phyloP scores from a whole-genome alignment of 1,284 basidiomycete species.

The Xerocomus cyaneibrunnescens region DNA sequence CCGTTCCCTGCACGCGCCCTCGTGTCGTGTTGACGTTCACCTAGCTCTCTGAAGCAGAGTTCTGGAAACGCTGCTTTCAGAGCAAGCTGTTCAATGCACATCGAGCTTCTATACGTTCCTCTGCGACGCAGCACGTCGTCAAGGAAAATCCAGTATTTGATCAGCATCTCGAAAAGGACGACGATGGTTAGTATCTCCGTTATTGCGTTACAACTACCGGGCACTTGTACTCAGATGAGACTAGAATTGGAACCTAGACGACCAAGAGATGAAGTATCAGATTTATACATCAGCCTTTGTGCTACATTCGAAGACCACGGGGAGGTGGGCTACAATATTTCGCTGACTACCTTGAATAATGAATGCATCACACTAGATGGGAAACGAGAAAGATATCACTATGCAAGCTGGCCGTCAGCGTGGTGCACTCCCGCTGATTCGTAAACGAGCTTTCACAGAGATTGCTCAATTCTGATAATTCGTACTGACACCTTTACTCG shows the following conservation, averaged over 20 bases:
- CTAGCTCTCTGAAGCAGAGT: slow-evolving; percentile 85
- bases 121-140: slow-evolving; percentile 80
- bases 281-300: slow-evolving; percentile 81
- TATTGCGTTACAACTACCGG: not conserved
- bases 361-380: slow-evolving; percentile 52
- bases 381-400: slow-evolving; percentile 87
- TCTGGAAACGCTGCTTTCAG: slow-evolving; percentile 97
- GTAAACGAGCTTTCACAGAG: slow-evolving; percentile 96
- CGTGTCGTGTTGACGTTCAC: slow-evolving; percentile 3
- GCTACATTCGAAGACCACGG: slow-evolving; percentile 92
- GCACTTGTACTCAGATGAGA: not conserved
- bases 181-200: slow-evolving; percentile 69
- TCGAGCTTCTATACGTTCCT: slow-evolving; percentile 87
- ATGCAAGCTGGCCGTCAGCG: slow-evolving; percentile 94
- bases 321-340: slow-evolving; percentile 52
- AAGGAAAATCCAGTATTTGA: slow-evolving; percentile 95
- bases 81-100: slow-evolving; percentile 94
- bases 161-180: slow-evolving; percentile 91
- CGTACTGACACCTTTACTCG: not conserved
- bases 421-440: slow-evolving; percentile 87
- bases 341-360: not conserved
- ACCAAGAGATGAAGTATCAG: slow-evolving; percentile 64
- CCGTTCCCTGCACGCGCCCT: slow-evolving; percentile 12
- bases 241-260: slow-evolving; percentile 81
- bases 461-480: slow-evolving; percentile 74